A percentile compares a stretch with the other conserved stretches of the same genome.
Conservation (phyloP, 208 protist genomes). For the Wallacemonas sp. region DNA sequence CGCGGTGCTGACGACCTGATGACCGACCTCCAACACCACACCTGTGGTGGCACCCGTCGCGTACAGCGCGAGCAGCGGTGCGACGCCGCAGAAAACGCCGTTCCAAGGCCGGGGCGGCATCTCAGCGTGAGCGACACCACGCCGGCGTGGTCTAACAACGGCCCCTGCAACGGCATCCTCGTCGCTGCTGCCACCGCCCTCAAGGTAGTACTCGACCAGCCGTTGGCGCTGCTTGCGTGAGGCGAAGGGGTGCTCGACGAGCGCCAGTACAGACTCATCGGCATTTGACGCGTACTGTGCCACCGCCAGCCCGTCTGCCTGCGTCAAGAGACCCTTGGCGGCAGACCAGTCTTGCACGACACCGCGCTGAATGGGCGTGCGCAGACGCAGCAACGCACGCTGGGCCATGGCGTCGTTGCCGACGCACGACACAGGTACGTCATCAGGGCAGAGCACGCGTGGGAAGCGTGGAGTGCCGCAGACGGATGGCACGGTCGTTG, state of each 20-base stretch:
- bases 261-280: constrained; percentile 23
- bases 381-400: constrained; percentile 58
- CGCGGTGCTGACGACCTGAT: constrained; percentile 48
- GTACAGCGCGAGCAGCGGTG: constrained; percentile 59
- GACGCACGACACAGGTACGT: constrained; percentile 1
- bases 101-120: constrained; percentile 8
- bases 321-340: constrained; percentile 18
- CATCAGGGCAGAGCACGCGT: constrained; percentile 14
- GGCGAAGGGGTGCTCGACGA: constrained; percentile 62
- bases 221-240: constrained; percentile 53
- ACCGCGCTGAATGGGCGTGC: constrained; percentile 72
- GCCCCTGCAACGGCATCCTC: constrained; percentile 45
- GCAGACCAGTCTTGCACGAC: constrained; percentile 46
- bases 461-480: constrained; percentile 39
- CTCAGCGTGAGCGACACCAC: constrained; percentile 14
- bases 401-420: constrained; percentile 29
- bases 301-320: constrained; percentile 12
- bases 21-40: constrained; percentile 56
- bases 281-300: constrained; percentile 3
- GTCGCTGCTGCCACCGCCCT: constrained; percentile 68
- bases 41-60: constrained; percentile 59
- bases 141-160: constrained; percentile 9
- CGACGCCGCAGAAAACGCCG: constrained; percentile 50
- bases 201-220: constrained; percentile 54
- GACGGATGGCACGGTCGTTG: constrained; percentile 27